A percentile compares a stretch with the other conserved stretches of the same genome.
phyloP scores from a whole-genome alignment of 129 eudicot species.

The Sambucus nigra region DNA sequence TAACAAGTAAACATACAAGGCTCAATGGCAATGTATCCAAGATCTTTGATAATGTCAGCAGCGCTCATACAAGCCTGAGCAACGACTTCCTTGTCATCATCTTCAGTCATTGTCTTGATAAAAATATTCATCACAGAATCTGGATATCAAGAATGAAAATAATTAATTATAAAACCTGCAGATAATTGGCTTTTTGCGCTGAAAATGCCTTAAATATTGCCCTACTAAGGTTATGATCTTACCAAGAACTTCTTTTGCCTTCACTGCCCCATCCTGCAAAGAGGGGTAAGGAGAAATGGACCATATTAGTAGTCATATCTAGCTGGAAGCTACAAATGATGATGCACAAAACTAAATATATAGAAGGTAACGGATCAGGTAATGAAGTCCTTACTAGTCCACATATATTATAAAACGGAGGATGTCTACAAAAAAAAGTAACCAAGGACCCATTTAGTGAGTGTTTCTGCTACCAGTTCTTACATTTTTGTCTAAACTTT shows the following conservation, averaged over 20 bases:
- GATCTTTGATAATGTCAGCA: constrained; percentile 78
- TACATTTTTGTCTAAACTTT: too few relatives aligned
- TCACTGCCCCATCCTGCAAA: constrained; percentile 74
- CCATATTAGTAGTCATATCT: background rate
- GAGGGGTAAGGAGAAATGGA: background rate
- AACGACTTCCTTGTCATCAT: constrained; percentile 98
- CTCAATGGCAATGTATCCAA: constrained; percentile 68
- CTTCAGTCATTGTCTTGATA: constrained; percentile 82
- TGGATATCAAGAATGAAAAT: constrained; percentile 15
- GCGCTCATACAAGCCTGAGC: constrained; percentile 94
- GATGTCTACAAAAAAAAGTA: background rate
- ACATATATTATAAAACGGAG: background rate
- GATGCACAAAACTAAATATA: background rate
- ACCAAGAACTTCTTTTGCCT: constrained; percentile 77
- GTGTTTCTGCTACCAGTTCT: too few relatives aligned
- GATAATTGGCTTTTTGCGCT: background rate
- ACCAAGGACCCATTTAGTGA: too few relatives aligned
- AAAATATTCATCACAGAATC: constrained; percentile 83
- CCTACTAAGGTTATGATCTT: constrained; percentile 16
- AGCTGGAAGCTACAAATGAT: background rate
- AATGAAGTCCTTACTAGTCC: background rate
- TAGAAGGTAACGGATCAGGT: background rate
- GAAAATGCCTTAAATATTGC: constrained; percentile 2
- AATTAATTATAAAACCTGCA: background rate
- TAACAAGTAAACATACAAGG: constrained; percentile 47